Percentiles rank a stretch among this genome's conserved stretches.
These are phyloP conservation scores for Gonapodya sp. DNA, from an alignment of 192 early-diverging fungal genomes.

Conservation along the genomic window DNA sequence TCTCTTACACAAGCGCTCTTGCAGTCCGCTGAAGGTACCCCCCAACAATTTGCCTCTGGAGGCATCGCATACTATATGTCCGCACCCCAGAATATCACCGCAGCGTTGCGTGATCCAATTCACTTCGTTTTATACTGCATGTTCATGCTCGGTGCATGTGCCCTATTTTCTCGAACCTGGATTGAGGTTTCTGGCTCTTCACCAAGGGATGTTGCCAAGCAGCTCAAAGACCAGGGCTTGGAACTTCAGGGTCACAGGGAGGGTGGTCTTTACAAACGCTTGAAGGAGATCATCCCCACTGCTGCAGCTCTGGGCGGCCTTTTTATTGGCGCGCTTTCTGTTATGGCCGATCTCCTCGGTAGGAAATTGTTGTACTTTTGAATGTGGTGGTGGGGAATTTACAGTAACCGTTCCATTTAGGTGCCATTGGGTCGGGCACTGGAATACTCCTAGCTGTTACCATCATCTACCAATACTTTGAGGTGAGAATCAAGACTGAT, in stretches of 20 bases:
- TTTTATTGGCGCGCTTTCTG: conserved; percentile 88
- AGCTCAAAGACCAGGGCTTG: conserved; percentile 96
- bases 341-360: conserved; percentile 91
- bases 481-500: conserved; percentile 93
- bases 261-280: conserved; percentile 97
- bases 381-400: conserved; percentile 3
- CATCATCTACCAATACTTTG: conserved; percentile 99
- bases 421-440: conserved; percentile 97
- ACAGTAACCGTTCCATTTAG: conserved; percentile 15
- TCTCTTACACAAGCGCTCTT: neutral
- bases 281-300: conserved; percentile 96
- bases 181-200: conserved; percentile 98
- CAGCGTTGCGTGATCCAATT: conserved; percentile 82
- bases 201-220: conserved; percentile 92
- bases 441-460: conserved; percentile 98
- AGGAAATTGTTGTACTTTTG: neutral
- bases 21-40: conserved; percentile 86
- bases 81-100: conserved; percentile 78
- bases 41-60: conserved; percentile 82
- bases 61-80: conserved; percentile 98
- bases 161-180: conserved; percentile 96
- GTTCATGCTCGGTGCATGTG: conserved; percentile 93
- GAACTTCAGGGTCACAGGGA: conserved; percentile 92
- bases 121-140: conserved; percentile 89
- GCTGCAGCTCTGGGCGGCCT: conserved; percentile 97